Evolutionary conservation across 257 asterid genomes (phyloP).

Genomic region (Ilex asprella): DNA sequence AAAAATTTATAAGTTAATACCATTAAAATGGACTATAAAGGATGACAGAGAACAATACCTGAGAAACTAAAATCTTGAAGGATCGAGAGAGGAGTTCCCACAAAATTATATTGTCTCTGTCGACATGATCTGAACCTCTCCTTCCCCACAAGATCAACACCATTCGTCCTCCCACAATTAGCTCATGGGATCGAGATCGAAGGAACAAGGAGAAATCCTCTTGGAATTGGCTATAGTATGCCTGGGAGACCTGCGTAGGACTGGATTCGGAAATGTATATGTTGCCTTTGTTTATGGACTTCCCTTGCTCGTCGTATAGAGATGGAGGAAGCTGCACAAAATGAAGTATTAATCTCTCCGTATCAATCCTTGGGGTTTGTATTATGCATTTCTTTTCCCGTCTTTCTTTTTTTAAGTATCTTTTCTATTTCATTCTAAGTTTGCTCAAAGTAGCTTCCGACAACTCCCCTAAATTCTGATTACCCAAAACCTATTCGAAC

Average conservation of each 20-base stretch:
- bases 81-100: slow-evolving; percentile 72
- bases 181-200: slow-evolving; percentile 51
- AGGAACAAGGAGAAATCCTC: slow-evolving; percentile 65
- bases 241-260: slow-evolving; percentile 42
- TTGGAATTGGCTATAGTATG: slow-evolving; percentile 52
- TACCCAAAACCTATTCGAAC: too few species aligned
- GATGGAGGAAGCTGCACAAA: slow-evolving; percentile 47
- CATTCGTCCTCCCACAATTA: slow-evolving; percentile 76
- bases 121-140: slow-evolving; percentile 36
- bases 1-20: too few species aligned
- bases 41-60: slow-evolving; percentile 26
- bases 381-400: too few species aligned
- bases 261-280: slow-evolving; percentile 65
- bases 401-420: too few species aligned
- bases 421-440: too few species aligned
- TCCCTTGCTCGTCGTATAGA: slow-evolving; percentile 45
- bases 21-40: too few species aligned
- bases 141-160: slow-evolving; percentile 66
- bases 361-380: too few species aligned
- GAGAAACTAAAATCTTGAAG: slow-evolving; percentile 35
- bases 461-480: too few species aligned
- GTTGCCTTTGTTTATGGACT: slow-evolving; percentile 53
- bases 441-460: too few species aligned
- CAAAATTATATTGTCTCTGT: slow-evolving; percentile 54
- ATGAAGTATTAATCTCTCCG: too few species aligned